Base-by-base conservation (phyloP, 192 early-diverging fungal species). In the Endogone sp. region DNA sequence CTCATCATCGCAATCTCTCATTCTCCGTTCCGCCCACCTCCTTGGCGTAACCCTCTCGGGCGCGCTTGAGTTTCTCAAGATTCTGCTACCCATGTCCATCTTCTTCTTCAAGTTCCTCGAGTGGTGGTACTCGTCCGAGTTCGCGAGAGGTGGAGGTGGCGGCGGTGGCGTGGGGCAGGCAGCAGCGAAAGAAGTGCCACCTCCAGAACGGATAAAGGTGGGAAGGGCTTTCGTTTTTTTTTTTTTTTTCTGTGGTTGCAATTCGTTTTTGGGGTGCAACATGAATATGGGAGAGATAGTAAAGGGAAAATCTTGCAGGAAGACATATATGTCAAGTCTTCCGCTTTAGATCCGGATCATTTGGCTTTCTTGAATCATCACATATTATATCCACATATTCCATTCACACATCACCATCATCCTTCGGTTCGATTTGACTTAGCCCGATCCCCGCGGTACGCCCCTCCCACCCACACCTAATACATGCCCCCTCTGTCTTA, bases 71-170 rank as follows among this genome's bases (percentile, higher is more conserved):
- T 79, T 91, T 68, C 84, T 94, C 37, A 90, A 92, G 67, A 85
- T 88, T 2, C 66, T 91, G 20, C 76, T 98, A 63, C 96, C 95
- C 25, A 85, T 95, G 82, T 90, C 91, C 0, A 92, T 98, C 22
- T 95, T 98, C 79, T 91, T 94, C 74, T 96, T 91, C 80, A 91
- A 91, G 65, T 98, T 98, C 73, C 73, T 95, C 65, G 96, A 97
- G 77, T 98, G 96, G 96, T 98, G 95, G 95, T 93, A 95, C 74
- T 82, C 88, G 28, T 91, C 90, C 13, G 93, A 94, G 66, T 94
- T 91, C 63, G 85, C 90, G 72, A 84, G 86, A 9, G 77, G 84
- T 3, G 76, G 78, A 3, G 68, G 70, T 4, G 78, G 73, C 10
- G 76, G 72, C 28, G 68, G 75, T 8, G 72, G 76, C 22, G 63